These are phyloP conservation scores for Ogataea degrootiae DNA, from an alignment of 805 yeast species.

Conservation along the genomic window DNA sequence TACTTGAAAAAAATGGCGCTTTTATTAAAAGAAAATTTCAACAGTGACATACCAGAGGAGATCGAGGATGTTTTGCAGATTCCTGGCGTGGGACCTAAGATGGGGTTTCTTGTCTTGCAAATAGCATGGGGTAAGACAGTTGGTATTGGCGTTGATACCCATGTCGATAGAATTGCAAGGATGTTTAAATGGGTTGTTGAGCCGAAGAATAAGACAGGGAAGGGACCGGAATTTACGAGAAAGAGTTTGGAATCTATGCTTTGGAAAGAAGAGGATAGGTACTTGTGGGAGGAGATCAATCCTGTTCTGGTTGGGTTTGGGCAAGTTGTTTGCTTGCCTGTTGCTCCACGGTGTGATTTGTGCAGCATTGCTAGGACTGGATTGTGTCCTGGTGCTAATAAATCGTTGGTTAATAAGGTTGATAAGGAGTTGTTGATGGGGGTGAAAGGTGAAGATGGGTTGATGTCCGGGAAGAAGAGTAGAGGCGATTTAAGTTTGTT, in stretches of 20 bases:
- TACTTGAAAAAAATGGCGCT: constrained; percentile 61
- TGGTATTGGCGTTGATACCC: constrained; percentile 96
- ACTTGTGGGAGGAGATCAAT: constrained; percentile 78
- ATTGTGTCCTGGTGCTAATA: constrained; percentile 56
- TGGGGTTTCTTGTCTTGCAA: constrained; percentile 81
- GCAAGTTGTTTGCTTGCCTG: constrained; percentile 76
- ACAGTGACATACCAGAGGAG: constrained; percentile 69
- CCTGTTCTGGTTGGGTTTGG: constrained; percentile 92
- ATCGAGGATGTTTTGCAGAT: constrained; percentile 59
- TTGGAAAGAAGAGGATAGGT: constrained; percentile 29
- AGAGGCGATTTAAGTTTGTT: constrained; percentile 42
- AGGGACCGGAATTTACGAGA: constrained; percentile 71
- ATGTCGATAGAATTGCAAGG: constrained; percentile 72
- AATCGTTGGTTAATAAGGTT: constrained; percentile 34
- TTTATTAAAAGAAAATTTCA: constrained; percentile 43
- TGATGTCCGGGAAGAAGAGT: constrained; percentile 19
- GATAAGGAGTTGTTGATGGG: constrained; percentile 20
- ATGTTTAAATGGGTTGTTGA: constrained; percentile 75
- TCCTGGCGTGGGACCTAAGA: constrained; percentile 96
- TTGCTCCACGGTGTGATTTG: constrained; percentile 64
- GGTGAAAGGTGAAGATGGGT: constrained; percentile 8
- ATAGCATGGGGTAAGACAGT: constrained; percentile 71
- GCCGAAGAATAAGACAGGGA: constrained; percentile 33
- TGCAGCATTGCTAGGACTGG: constrained; percentile 52
- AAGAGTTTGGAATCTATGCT: constrained; percentile 67